Conservation (phyloP, 129 eudicot genomes). For the Logfia minima region DNA sequence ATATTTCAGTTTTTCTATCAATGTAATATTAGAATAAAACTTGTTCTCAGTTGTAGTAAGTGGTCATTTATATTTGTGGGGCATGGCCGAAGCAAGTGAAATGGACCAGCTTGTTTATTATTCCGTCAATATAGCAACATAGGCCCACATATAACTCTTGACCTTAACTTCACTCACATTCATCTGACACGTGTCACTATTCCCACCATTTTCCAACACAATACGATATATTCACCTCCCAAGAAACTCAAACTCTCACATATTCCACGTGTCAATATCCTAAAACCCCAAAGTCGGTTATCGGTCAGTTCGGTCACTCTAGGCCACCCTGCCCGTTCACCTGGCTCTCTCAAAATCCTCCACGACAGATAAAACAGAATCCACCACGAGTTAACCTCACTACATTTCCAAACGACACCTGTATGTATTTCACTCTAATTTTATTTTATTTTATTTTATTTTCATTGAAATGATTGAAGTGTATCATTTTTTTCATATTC, state of each 20-base stretch:
- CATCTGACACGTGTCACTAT: slow-evolving; percentile 30
- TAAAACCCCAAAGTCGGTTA: slow-evolving; percentile 20
- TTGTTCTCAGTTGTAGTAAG: too few species aligned
- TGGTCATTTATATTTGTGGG: neutral
- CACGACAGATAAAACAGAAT: slow-evolving; percentile 7
- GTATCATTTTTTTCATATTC: neutral
- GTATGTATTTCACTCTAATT: neutral
- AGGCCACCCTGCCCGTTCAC: slow-evolving; percentile 11
- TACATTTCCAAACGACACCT: slow-evolving; percentile 10
- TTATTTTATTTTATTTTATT: neutral
- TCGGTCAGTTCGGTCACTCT: slow-evolving; percentile 21
- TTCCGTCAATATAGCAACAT: neutral
- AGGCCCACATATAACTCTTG: slow-evolving; percentile 25
- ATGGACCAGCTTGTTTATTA: neutral
- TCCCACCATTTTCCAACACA: slow-evolving; percentile 31
- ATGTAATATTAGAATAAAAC: too few species aligned
- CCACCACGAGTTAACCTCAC: slow-evolving; percentile 15
- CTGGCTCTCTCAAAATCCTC: neutral
- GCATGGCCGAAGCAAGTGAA: neutral
- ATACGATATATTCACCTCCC: neutral
- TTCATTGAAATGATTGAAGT: neutral
- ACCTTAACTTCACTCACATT: slow-evolving; percentile 10
- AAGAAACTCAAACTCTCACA: slow-evolving; percentile 17
- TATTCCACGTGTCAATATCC: slow-evolving; percentile 35
- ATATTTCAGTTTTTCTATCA: too few species aligned